A percentile compares a stretch with the other conserved stretches of the same genome.
Evolutionary conservation across 2,329 filamentous ascomycete species (phyloP).

Genomic region (Paracoccidioides brasiliensis): DNA sequence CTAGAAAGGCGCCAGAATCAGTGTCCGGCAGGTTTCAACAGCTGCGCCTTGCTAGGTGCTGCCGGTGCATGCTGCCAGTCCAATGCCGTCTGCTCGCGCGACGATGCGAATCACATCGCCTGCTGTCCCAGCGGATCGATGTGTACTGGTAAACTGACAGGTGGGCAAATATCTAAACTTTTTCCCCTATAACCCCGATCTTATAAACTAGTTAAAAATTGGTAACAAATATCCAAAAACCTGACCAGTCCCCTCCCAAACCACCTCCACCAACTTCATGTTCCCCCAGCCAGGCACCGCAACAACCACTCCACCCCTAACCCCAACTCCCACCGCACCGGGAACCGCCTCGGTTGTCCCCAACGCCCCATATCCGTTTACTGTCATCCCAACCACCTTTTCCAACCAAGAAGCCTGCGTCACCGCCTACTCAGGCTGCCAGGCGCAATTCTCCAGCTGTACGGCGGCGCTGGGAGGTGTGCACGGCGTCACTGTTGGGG

Average conservation of each 20-base stretch:
- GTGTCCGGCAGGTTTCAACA: constrained; percentile 41
- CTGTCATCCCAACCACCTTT: constrained; percentile 42
- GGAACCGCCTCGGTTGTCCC: constrained; percentile 32
- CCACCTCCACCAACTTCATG: constrained; percentile 17
- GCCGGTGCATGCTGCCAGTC: constrained; percentile 43
- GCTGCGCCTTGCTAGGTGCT: constrained; percentile 40
- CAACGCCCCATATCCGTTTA: constrained; percentile 40
- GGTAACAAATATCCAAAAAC: neutral
- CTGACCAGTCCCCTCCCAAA: constrained; percentile 13
- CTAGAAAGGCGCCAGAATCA: constrained; percentile 16
- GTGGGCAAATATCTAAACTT: constrained; percentile 2
- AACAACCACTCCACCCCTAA: constrained; percentile 16
- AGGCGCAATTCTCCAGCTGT: constrained; percentile 35
- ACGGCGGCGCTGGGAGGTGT: constrained; percentile 35
- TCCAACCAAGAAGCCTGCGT: constrained; percentile 39
- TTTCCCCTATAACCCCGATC: neutral
- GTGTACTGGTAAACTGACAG: constrained; percentile 44
- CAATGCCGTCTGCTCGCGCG: constrained; percentile 42
- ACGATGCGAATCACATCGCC: constrained; percentile 44
- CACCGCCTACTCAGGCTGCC: constrained; percentile 41
- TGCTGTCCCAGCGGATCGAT: constrained; percentile 47
- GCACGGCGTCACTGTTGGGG: constrained; percentile 40
- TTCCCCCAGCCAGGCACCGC: constrained; percentile 23
- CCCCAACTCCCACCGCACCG: constrained; percentile 6
- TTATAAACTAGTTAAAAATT: no score